Evolutionary conservation across 2,329 filamentous ascomycete genomes (phyloP).

Genomic region (Sporothrix euskadiensis): DNA sequence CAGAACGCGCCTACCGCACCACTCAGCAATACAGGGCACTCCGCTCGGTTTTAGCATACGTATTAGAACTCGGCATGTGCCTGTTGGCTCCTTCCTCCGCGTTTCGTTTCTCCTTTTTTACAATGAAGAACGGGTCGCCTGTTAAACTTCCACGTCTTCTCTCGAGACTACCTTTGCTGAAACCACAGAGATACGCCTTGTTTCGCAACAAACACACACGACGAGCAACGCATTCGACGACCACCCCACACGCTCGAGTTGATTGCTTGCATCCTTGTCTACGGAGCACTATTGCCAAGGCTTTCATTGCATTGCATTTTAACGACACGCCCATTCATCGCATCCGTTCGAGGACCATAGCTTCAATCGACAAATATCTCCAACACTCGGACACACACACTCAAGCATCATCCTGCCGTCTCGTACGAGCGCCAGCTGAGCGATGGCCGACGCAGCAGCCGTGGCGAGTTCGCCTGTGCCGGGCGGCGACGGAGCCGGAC

Average conservation of each 20-base stretch:
- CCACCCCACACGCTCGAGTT: not conserved
- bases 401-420: not conserved
- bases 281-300: not conserved
- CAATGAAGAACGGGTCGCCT: not conserved
- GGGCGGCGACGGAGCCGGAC: constrained; percentile 21
- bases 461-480: constrained; percentile 26
- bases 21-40: constrained; percentile 9
- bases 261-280: not conserved
- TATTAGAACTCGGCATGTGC: constrained; percentile 22
- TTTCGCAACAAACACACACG: not conserved
- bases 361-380: not conserved
- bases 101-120: constrained; percentile 24
- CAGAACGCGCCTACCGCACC: not conserved
- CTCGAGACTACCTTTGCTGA: not conserved
- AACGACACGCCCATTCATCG: not conserved
- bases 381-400: not conserved
- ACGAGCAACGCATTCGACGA: not conserved
- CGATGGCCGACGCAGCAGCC: constrained; percentile 31
- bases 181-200: not conserved
- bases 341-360: not conserved
- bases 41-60: constrained; percentile 19
- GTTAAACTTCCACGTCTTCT: not conserved
- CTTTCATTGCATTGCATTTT: not conserved
- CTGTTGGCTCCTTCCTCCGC: constrained; percentile 18
- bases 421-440: constrained; percentile 15